A percentile compares a stretch with the other conserved stretches of the same genome.
Conservation (phyloP, 2,329 filamentous ascomycete species). For the Aureobasidium sp. region DNA sequence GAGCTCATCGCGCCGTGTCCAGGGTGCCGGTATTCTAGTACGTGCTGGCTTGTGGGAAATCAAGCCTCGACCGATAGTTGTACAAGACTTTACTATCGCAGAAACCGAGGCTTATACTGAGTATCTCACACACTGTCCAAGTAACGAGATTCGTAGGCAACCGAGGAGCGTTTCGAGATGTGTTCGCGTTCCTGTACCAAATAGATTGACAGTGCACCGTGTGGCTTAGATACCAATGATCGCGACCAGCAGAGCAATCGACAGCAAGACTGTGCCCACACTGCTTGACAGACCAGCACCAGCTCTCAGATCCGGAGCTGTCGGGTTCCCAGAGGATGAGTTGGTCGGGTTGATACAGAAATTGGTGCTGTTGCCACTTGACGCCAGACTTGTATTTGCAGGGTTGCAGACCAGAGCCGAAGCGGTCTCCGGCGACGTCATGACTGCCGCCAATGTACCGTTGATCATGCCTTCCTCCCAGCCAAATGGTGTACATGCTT, state of each 20-base stretch:
- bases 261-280: neutral
- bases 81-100: neutral
- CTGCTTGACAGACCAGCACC: neutral
- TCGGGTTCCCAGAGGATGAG: neutral
- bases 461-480: neutral
- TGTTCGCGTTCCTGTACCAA: neutral
- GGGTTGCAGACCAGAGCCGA: neutral
- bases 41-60: neutral
- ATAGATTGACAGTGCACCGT: neutral
- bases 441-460: neutral
- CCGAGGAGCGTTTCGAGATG: neutral
- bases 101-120: neutral
- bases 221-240: neutral
- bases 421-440: neutral
- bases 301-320: neutral
- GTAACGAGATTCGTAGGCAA: neutral
- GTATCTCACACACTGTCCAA: neutral
- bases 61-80: neutral
- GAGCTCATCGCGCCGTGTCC: neutral
- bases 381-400: conserved; percentile 2
- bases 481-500: conserved; percentile 4
- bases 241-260: neutral
- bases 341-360: neutral
- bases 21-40: neutral
- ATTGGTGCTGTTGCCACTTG: neutral